Evolutionary conservation across 352 stramenopile genomes (phyloP), one percentile per base, ranked within the genome.

Genomic region (Globisporangium perplexum): DNA sequence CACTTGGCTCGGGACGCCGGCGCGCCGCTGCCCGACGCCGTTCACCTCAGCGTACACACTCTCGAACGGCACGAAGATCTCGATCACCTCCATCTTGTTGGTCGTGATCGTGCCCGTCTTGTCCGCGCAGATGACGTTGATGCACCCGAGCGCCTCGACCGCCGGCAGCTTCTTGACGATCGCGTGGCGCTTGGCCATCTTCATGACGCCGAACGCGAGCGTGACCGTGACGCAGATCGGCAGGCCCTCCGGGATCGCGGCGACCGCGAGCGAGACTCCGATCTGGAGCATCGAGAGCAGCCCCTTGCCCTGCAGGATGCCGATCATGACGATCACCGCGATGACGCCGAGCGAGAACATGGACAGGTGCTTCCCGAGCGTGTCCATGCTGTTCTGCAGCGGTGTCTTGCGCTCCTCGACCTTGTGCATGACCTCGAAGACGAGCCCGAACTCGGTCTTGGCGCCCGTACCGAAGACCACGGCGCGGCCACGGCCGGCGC

Each of bases 271-370:
- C 65, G 90, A 98, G 5, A 98, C 91, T 17, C 93, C 95, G 50
- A 98, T 98, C 53, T 97, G 96, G 28, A 99, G 87, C 70, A 98
- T 98, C 50, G 96, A 88, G 18, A 99, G 73, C 47, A 98, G 78
- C 0, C 92, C 86, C 55, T 97, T 92, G 54, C 94, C 82, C 51
- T 96, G 83, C 12, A 97, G 56, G 10, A 96, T 88, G 8, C 96
- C 96, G 22, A 97, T 78, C 15, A 98, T 39, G 24, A 92, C 94
- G 67, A 99, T 98, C 6, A 98, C 61, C 8, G 73, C 80, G 69
- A 98, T 98, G 15, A 97, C 81, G 22, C 75, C 74, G 55, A 97
- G 96, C 30, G 85, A 98, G 10, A 97, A 86, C 60, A 96, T 90
- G 45, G 89, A 97, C 18, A 99, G 68, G 44, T 97, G 83, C 68